These are phyloP conservation scores for Ophiorrhiza pumila DNA, from an alignment of 257 asterid genomes.

Conservation along the genomic window DNA sequence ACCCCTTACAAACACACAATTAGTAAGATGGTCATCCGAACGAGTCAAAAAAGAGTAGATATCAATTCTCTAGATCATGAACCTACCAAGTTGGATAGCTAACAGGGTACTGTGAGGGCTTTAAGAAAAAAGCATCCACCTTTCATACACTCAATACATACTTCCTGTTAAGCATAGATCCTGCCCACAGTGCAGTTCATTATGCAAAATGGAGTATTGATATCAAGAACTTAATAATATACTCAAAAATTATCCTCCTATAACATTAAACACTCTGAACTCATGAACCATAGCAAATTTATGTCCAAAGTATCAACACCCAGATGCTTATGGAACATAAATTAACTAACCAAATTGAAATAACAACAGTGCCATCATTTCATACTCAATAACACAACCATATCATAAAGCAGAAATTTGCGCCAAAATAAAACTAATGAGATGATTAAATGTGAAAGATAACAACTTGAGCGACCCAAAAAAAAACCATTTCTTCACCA, in stretches of 20 bases:
- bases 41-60: neutral
- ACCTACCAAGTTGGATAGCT: too few species aligned
- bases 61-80: neutral
- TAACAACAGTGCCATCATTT: neutral
- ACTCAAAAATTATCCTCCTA: neutral
- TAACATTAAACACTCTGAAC: neutral
- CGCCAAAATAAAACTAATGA: neutral
- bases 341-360: neutral
- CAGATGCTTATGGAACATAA: neutral
- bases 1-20: neutral
- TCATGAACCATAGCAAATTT: neutral
- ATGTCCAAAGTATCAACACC: neutral
- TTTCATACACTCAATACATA: neutral
- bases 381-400: neutral
- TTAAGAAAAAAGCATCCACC: neutral
- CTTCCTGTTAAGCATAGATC: neutral
- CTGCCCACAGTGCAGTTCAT: too few species aligned
- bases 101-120: too few species aligned
- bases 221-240: neutral
- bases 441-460: neutral
- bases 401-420: neutral
- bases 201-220: neutral
- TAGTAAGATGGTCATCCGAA: neutral
- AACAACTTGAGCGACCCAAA: neutral
- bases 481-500: neutral